phyloP scores from a whole-genome alignment of 805 yeast species.

The Starmerella asiatica region DNA sequence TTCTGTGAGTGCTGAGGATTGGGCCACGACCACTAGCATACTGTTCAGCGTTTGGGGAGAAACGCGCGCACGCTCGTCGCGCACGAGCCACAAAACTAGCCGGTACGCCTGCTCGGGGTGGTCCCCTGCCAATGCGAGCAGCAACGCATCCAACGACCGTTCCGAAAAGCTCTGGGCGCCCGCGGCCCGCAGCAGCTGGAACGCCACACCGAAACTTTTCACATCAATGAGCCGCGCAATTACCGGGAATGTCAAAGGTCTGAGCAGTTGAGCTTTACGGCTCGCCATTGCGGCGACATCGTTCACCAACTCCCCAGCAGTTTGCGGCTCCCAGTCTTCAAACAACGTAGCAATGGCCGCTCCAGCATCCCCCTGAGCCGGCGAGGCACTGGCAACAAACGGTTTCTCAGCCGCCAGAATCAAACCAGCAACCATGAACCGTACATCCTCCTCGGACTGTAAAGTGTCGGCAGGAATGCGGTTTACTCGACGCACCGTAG shows the following conservation, averaged over 20 bases:
- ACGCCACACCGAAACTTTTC: conserved; percentile 12
- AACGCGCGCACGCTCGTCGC: conserved; percentile 6
- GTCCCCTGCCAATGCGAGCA: conserved; percentile 17
- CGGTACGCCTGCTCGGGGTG: conserved; percentile 18
- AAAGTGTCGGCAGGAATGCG: conserved; percentile 1
- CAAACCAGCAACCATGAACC: conserved; percentile 23
- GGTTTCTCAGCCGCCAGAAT: conserved; percentile 21
- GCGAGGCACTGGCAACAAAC: too few species aligned
- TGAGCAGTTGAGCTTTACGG: background rate
- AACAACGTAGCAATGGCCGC: background rate
- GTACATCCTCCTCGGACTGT: conserved; percentile 21
- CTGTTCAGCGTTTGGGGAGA: conserved; percentile 17
- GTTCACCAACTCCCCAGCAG: background rate
- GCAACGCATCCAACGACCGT: conserved; percentile 7
- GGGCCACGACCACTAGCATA: conserved; percentile 19
- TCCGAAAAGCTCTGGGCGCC: conserved; percentile 10
- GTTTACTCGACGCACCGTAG: conserved; percentile 1
- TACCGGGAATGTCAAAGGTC: background rate
- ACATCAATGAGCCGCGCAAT: conserved; percentile 10
- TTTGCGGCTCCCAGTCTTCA: background rate
- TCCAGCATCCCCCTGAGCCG: background rate
- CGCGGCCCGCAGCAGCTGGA: conserved; percentile 16
- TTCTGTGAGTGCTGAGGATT: conserved; percentile 18
- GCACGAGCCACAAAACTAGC: conserved; percentile 21
- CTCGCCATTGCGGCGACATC: background rate